Base-by-base conservation (phyloP, 2,329 filamentous ascomycete species). In the Talaromyces sp. region DNA sequence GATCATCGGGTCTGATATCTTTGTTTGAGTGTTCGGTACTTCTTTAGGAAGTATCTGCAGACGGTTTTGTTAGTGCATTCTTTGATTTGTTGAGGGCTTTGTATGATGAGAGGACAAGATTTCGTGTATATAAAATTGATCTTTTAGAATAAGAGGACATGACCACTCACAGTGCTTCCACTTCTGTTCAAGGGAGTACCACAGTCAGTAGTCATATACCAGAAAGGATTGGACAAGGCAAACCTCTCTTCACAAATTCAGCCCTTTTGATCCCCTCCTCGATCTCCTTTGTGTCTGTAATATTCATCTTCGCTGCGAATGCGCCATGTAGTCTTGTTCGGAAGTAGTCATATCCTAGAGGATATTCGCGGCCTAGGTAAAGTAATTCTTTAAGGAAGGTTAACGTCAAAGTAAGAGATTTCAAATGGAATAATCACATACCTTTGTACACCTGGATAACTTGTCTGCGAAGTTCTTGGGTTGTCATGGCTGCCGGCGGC, bases 381-480 rank as follows among this genome's bases (percentile, higher is more conserved):
- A 99, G 85, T 11, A 97, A 86, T 73, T 97, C 93, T 96, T 67
- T 25, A 38, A 22, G 6, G 10, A 3, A 17, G 19, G 40, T 45
- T 7, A 36, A 43, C 3, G 25, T n/a, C n/a, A n/a, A n/a, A n/a
- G n/a, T n/a, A n/a, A n/a, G n/a, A n/a, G n/a, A n/a, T n/a, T n/a
- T n/a, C n/a, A n/a, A n/a, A n/a, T n/a, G n/a, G n/a, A n/a, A n/a
- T n/a, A n/a, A n/a, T n/a, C n/a, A n/a, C n/a, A 4, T 74, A 92
- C 92, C 91, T 88, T 97, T 97, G 82, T 97, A 97, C 66, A 97
- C 87, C 43, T 86, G 84, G 69, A 97, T 91, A 54, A 97, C 93
- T 75, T 95, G 87, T 67, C 86, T 83, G 63, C 92, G 88, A 31
- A 97, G 84, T 67, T 85, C 80, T 2, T 81, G 78, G 69, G 86